Evolutionary conservation across 768 basidiomycete species (phyloP), one percentile per base, ranked within the genome.

Genomic region (Imleria badia): DNA sequence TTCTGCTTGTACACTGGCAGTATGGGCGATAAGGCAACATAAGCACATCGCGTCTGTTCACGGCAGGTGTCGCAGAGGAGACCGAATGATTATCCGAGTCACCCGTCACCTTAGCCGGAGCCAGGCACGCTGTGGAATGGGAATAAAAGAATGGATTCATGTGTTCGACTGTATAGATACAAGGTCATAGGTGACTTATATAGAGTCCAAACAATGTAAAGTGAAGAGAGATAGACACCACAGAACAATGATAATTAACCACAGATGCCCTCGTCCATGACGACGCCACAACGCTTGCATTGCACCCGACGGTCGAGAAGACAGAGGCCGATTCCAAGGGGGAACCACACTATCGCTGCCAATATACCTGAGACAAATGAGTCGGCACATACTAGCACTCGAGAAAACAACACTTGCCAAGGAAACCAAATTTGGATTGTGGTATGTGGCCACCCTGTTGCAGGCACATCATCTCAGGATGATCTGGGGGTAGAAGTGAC

Each of bases 301-400:
- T 76, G 78, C 29, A 89, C 85, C 46, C 77, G 73, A 41, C 86
- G 79, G 67, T 94, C 91, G 23, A 94, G 75, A 10, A 93, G 70
- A 63, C 91, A 94, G 6, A 87, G 73, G 3, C 84, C 89, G 36
- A 94, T 78, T 6, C 91, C 91, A 0, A 92, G 70, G 5, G 91
- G 91, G 74, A 94, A 94, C 91, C 89, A 93, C 55, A 93, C 74
- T 23, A 94, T 73, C 5, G 91, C 91, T 9, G 87, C 87, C n/a
- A 94, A 72, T 31, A 93, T 70, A 51, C 91, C 90, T 91, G 56
- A 33, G 46, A 36, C 23, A 9, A 20, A 26, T 54, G 40, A 48
- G 45, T 49, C 20, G 17, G 31, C 5, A 38, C 12, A 39, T 17
- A 10, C 3, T 10, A 6, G n/a, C 29, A 47, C 44, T 2, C 19